phyloP scores from a whole-genome alignment of 805 yeast species.

The Tetrapisispora iriomotensis region DNA sequence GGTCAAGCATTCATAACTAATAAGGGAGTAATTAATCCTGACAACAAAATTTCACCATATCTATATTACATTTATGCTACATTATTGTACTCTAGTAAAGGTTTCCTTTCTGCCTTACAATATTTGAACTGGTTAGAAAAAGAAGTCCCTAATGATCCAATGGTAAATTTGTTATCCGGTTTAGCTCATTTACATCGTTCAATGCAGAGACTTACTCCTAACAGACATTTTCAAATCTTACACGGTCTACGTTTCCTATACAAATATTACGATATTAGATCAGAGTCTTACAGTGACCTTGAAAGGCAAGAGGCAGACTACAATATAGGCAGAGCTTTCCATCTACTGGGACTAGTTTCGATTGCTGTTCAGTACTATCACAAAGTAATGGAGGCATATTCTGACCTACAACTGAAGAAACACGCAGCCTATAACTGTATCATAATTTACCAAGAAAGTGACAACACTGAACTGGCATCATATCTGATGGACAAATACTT shows the following conservation, averaged over 20 bases:
- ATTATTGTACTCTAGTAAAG: slow-evolving; percentile 68
- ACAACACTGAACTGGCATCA: slow-evolving; percentile 58
- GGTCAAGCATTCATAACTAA: slow-evolving; percentile 75
- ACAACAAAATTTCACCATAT: slow-evolving; percentile 49
- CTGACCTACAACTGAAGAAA: slow-evolving; percentile 49
- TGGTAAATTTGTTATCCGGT: slow-evolving; percentile 65
- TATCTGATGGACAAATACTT: slow-evolving; percentile 57
- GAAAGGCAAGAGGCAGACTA: slow-evolving; percentile 72
- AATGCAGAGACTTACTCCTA: slow-evolving; percentile 78
- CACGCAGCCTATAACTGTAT: slow-evolving; percentile 85
- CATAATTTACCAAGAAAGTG: slow-evolving; percentile 64
- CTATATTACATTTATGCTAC: slow-evolving; percentile 72
- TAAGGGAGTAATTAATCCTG: slow-evolving; percentile 34
- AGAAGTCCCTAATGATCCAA: slow-evolving; percentile 63
- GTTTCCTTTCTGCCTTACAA: slow-evolving; percentile 73
- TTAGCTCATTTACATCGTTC: slow-evolving; percentile 81
- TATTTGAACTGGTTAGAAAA: slow-evolving; percentile 65
- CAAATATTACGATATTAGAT: slow-evolving; percentile 56
- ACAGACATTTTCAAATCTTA: slow-evolving; percentile 76
- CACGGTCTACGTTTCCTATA: slow-evolving; percentile 75
- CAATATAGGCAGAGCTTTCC: slow-evolving; percentile 79
- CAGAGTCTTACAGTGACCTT: slow-evolving; percentile 23
- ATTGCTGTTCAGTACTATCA: slow-evolving; percentile 69
- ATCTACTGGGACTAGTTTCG: slow-evolving; percentile 65
- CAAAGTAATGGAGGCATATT: slow-evolving; percentile 47